Base-by-base conservation (phyloP, 352 stramenopile genomes). In the Pythium guiyangense region DNA sequence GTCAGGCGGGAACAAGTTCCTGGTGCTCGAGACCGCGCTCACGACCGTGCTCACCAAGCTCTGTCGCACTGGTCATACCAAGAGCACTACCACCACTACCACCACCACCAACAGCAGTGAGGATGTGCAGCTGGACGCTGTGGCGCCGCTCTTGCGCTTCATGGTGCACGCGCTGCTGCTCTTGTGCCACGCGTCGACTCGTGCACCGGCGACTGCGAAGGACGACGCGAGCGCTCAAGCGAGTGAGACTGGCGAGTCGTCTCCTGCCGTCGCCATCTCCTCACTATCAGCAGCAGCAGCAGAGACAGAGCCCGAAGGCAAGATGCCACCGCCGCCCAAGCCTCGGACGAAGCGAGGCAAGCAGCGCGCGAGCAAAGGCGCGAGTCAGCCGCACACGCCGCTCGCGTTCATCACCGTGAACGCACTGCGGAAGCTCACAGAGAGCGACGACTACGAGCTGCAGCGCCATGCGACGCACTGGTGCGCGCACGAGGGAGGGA, bases 1-100 rank as follows among this genome's bases (percentile, higher is more conserved):
- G 6, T 18, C 42, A 1, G 42, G 42, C 10, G 29, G 25, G 17
- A 86, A 73, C 63, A 82, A 74, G 63, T 89, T 87, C 57, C 50
- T 83, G 26, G 66, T 75, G 59, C 67, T 89, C 49, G 79, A 89
- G 58, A 57, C 50, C 20, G 52, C 57, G 25, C 35, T 89, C 25
- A 42, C 57, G 15, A 49, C 61, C 14, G 64, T 63, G n/a, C 72
- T 86, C 2, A 49, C 6, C 6, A 49, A 82, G n/a, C 45, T 47
- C 29, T 53, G 29, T 49, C 50, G 26, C 22, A 10, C 0, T n/a
- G n/a, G n/a, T n/a, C n/a, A n/a, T n/a, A n/a, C n/a, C n/a, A n/a
- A n/a, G 12, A 44, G 4, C 39, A 50, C 18, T 4, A 29, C 1
- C 20, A 34, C 3, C 6, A 34, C 12, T n/a, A n/a, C n/a, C n/a